Evolutionary conservation across 176 grass and related monocot genomes (phyloP).

Genomic region (Zoysia japonica): DNA sequence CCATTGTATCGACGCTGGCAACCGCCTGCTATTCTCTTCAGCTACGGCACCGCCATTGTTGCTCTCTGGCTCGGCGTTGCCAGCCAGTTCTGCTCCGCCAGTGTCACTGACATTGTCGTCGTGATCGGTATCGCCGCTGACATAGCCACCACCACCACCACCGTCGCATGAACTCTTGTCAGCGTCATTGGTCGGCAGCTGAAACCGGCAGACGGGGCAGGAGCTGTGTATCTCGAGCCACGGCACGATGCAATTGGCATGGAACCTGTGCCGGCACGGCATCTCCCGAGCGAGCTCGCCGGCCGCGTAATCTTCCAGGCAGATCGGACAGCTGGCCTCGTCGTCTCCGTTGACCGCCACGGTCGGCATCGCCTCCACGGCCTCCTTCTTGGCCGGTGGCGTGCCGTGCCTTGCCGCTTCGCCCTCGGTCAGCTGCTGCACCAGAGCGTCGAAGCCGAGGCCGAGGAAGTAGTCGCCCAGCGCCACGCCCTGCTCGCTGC

Average conservation of each 20-base stretch:
- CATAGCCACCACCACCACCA: slow-evolving; percentile 14
- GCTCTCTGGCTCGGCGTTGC: slow-evolving; percentile 36
- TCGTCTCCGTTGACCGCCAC: slow-evolving; percentile 47
- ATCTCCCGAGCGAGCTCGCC: slow-evolving; percentile 71
- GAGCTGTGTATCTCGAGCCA: slow-evolving; percentile 94
- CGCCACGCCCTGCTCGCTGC: slow-evolving; percentile 46
- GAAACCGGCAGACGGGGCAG: slow-evolving; percentile 79
- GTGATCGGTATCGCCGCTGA: slow-evolving; percentile 21
- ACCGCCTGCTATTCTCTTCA: slow-evolving; percentile 18
- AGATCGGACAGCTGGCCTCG: slow-evolving; percentile 61
- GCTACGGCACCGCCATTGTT: neutral
- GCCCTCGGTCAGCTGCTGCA: slow-evolving; percentile 65
- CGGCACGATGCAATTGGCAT: slow-evolving; percentile 66
- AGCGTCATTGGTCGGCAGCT: slow-evolving; percentile 58
- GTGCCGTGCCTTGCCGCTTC: slow-evolving; percentile 55
- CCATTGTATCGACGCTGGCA: slow-evolving; percentile 40
- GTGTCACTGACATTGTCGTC: slow-evolving; percentile 31
- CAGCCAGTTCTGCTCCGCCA: neutral
- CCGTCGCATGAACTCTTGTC: slow-evolving; percentile 49
- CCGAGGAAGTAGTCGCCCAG: slow-evolving; percentile 68
- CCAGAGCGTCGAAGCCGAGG: slow-evolving; percentile 54
- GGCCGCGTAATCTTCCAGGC: slow-evolving; percentile 71
- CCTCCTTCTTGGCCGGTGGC: slow-evolving; percentile 74
- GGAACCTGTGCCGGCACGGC: slow-evolving; percentile 86
- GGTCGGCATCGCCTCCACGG: slow-evolving; percentile 71